Percentiles rank a stretch among this genome's conserved stretches.
These are phyloP conservation scores for Pulveroboletus sp. DNA, from an alignment of 768 basidiomycete species.

Conservation along the genomic window DNA sequence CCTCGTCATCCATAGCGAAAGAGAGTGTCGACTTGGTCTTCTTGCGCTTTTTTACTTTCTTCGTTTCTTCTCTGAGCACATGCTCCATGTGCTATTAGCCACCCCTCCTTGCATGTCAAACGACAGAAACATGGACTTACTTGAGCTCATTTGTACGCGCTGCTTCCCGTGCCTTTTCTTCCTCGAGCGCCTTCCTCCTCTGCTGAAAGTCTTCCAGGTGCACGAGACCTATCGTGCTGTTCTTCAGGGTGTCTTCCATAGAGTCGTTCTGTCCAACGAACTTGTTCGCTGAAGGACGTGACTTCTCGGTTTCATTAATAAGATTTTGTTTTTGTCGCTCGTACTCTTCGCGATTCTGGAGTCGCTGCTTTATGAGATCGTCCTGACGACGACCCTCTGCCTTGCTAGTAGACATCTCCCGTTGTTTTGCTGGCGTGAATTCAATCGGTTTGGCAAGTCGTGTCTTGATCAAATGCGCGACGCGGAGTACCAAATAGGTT, in stretches of 20 bases:
- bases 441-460: not conserved
- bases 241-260: slow-evolving; percentile 89
- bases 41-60: slow-evolving; percentile 88
- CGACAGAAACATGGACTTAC: slow-evolving; percentile 49
- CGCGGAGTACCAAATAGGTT: slow-evolving; percentile 25
- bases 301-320: slow-evolving; percentile 88
- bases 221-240: slow-evolving; percentile 88
- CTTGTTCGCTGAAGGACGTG: slow-evolving; percentile 78
- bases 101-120: slow-evolving; percentile 31
- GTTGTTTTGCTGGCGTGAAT: slow-evolving; percentile 12
- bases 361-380: slow-evolving; percentile 79
- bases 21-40: slow-evolving; percentile 88
- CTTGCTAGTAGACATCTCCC: slow-evolving; percentile 66
- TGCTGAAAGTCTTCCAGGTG: slow-evolving; percentile 90
- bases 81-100: slow-evolving; percentile 77
- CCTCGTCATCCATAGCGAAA: slow-evolving; percentile 85
- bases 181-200: slow-evolving; percentile 81
- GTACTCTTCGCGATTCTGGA: slow-evolving; percentile 73
- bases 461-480: not conserved
- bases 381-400: slow-evolving; percentile 85
- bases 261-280: slow-evolving; percentile 95
- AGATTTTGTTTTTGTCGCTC: slow-evolving; percentile 77
- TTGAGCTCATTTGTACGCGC: slow-evolving; percentile 80
- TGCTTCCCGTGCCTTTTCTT: slow-evolving; percentile 85
- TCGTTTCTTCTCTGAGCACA: slow-evolving; percentile 82